Percentiles rank a stretch among this genome's conserved stretches.
These are phyloP conservation scores for Tuber calosporum DNA, from an alignment of 495 filamentous ascomycete species.

Conservation along the genomic window DNA sequence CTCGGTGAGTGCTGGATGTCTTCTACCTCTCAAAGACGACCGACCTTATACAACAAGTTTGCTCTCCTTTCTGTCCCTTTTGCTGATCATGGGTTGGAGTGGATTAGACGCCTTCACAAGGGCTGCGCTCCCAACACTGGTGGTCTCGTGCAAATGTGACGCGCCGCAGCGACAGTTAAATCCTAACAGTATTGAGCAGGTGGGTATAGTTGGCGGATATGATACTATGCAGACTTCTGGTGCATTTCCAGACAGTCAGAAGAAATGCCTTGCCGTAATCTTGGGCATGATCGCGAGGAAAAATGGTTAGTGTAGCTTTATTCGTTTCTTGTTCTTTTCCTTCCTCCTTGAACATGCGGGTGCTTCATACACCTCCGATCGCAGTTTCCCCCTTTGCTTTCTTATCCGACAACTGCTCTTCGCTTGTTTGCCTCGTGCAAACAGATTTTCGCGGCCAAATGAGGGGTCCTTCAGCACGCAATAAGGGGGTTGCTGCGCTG, in stretches of 20 bases:
- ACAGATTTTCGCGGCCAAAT: conserved; percentile 25
- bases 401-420: conserved; percentile 7
- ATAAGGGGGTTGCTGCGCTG: conserved; percentile 17
- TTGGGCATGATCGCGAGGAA: conserved; percentile 54
- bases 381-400: conserved; percentile 10
- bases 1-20: conserved; percentile 55
- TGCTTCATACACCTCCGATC: background rate
- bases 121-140: conserved; percentile 60
- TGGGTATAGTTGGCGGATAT: conserved; percentile 55
- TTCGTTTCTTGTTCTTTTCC: conserved; percentile 25
- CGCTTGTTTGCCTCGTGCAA: conserved; percentile 23
- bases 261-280: conserved; percentile 70
- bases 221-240: conserved; percentile 66
- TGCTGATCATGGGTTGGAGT: conserved; percentile 28
- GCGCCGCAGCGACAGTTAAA: conserved; percentile 55
- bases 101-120: conserved; percentile 60
- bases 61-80: conserved; percentile 13
- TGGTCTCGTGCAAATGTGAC: conserved; percentile 83
- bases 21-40: background rate
- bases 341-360: conserved; percentile 7
- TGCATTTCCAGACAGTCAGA: conserved; percentile 63
- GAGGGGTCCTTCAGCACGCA: conserved; percentile 9
- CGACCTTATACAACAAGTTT: background rate
- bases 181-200: conserved; percentile 53
- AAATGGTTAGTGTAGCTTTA: conserved; percentile 53